Conservation (phyloP, 495 filamentous ascomycete genomes). For the Cenococcum geophilum region DNA sequence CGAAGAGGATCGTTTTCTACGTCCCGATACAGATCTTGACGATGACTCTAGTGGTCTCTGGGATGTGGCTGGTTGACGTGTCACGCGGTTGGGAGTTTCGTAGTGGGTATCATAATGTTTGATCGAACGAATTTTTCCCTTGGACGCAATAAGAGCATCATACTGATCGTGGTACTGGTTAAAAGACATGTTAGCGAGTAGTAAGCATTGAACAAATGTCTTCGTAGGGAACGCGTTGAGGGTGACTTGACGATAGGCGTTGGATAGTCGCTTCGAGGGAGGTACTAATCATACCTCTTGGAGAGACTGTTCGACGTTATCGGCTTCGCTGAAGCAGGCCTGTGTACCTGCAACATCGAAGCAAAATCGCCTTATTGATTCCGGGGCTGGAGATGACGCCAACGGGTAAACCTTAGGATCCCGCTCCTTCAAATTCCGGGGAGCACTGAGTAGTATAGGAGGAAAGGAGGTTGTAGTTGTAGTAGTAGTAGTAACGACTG, state of each 20-base stretch:
- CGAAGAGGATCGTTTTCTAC: constrained; percentile 49
- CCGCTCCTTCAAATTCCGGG: constrained; percentile 63
- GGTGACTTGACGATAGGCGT: constrained; percentile 6
- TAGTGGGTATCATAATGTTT: constrained; percentile 32
- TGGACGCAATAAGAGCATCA: constrained; percentile 17
- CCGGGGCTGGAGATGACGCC: constrained; percentile 72
- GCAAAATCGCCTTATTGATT: constrained; percentile 61
- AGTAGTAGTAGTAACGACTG: constrained; percentile 86
- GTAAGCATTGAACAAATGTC: neutral
- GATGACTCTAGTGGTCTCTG: constrained; percentile 4
- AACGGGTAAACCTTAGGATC: constrained; percentile 89
- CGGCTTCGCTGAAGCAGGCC: constrained; percentile 61
- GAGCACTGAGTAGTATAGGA: constrained; percentile 69
- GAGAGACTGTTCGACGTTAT: constrained; percentile 50
- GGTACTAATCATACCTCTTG: constrained; percentile 49
- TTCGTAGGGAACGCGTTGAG: neutral
- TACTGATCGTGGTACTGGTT: neutral
- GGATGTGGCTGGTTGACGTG: constrained; percentile 1
- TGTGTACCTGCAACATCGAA: constrained; percentile 63
- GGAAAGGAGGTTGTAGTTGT: constrained; percentile 88
- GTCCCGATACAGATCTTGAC: constrained; percentile 23
- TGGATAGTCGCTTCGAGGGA: neutral
- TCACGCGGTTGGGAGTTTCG: constrained; percentile 21
- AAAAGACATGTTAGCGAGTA: constrained; percentile 1
- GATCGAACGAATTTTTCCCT: constrained; percentile 51